Evolutionary conservation across 441 rosid genomes (phyloP).

Genomic region (Bruguiera hainesii): DNA sequence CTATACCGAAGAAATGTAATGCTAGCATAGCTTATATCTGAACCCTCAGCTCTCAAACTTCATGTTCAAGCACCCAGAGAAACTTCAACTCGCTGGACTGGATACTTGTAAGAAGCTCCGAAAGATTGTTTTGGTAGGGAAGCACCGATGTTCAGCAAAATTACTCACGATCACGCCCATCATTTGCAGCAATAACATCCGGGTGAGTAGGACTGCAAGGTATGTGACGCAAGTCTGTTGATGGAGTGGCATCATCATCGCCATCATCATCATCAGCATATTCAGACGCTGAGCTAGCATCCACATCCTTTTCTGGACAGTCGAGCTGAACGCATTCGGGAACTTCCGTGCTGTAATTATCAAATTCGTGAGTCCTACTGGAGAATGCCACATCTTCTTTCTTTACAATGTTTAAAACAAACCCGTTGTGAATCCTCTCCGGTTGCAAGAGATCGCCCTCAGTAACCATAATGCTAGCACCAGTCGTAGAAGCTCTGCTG

Average conservation of each 20-base stretch:
- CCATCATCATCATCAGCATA: constrained; percentile 35
- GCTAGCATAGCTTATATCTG: too few species aligned
- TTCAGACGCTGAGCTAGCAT: constrained; percentile 69
- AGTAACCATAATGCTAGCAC: constrained; percentile 56
- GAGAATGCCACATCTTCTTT: constrained; percentile 42
- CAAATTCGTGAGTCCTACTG: constrained; percentile 33
- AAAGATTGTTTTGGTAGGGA: neutral
- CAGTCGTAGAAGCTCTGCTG: constrained; percentile 22
- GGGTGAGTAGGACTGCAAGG: constrained; percentile 1
- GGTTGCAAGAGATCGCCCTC: constrained; percentile 88
- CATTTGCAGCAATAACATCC: constrained; percentile 4
- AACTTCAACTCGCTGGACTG: neutral
- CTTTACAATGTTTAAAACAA: constrained; percentile 68
- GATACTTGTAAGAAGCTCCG: neutral
- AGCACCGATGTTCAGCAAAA: neutral
- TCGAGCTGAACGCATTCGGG: constrained; percentile 69
- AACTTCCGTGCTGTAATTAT: constrained; percentile 33
- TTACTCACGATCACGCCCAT: constrained; percentile 15
- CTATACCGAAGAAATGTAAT: too few species aligned
- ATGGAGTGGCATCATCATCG: neutral
- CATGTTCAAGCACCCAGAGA: neutral
- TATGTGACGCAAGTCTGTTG: constrained; percentile 11
- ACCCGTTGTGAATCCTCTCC: constrained; percentile 59
- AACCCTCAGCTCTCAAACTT: too few species aligned
- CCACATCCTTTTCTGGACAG: constrained; percentile 58